phyloP scores from a whole-genome alignment of 192 early-diverging fungal species.

The Rhizoclosmatium sp. region DNA sequence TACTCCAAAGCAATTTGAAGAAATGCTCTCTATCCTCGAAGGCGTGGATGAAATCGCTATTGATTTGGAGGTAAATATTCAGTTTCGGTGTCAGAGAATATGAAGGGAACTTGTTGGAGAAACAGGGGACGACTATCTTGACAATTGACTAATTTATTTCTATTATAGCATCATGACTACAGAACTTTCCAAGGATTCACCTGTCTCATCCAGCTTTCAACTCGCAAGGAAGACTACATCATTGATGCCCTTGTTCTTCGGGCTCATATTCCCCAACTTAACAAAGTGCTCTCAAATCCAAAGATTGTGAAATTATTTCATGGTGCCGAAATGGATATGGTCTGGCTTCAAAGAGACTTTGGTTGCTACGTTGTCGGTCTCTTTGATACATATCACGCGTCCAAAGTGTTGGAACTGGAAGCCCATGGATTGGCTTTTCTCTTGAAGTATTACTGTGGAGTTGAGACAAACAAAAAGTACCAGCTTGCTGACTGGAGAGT shows the following conservation, averaged over 20 bases:
- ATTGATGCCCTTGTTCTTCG: conserved; percentile 89
- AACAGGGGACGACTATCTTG: too few species aligned
- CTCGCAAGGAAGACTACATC: conserved; percentile 86
- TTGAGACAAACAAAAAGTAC: conserved; percentile 89
- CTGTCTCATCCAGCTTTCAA: conserved; percentile 93
- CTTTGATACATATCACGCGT: conserved; percentile 97
- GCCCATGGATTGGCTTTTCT: conserved; percentile 85
- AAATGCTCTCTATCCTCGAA: conserved; percentile 72
- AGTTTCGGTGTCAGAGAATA: too few species aligned
- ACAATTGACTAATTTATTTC: not conserved
- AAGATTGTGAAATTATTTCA: conserved; percentile 89
- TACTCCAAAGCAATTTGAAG: conserved; percentile 68
- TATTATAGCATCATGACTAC: conserved; percentile 85
- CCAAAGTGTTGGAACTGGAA: conserved; percentile 82
- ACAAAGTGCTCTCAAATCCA: conserved; percentile 88
- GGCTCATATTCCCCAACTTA: conserved; percentile 74
- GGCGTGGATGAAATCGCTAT: conserved; percentile 81
- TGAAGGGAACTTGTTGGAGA: too few species aligned
- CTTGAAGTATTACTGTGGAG: conserved; percentile 78
- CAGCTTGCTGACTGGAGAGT: conserved; percentile 98
- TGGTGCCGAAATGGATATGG: conserved; percentile 94
- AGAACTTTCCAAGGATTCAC: conserved; percentile 95
- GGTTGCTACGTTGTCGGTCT: conserved; percentile 95
- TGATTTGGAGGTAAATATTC: conserved; percentile 73
- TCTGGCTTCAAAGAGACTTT: conserved; percentile 98